Evolutionary conservation across 352 stramenopile genomes (phyloP), one percentile per base, ranked within the genome.

Genomic region (Peronosclerospora sorghi): DNA sequence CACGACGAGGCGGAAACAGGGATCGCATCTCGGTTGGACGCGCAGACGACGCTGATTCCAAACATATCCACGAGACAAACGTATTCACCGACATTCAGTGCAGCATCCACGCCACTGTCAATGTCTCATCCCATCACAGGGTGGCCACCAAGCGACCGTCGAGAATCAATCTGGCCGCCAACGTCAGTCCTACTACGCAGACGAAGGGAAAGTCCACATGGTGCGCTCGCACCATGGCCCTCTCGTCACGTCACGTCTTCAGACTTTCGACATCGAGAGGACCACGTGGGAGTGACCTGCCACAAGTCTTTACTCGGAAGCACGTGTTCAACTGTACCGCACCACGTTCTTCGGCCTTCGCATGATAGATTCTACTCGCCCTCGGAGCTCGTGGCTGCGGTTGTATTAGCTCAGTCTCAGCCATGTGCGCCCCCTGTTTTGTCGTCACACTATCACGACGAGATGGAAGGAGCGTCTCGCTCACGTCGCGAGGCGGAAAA

Each of bases 311-410:
- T 27, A 14, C 32, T 17, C 8, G 8, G 27, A 13, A 38, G 27
- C n/a, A 32, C 30, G n/a, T 38, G 32, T 15, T 47, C 41, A 14
- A 51, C 51, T 53, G 9, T 59, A 35, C 56, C 46, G 18, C 28
- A 35, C 12, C 47, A 52, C 37, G 42, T 18, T 13, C 8, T 17
- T 23, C 53, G 51, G 30, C 14, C 30, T 20, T 8, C 48, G 5
- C 4, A 43, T 2, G 46, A 35, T 0, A n/a, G n/a, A n/a, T n/a
- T n/a, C n/a, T 68, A 72, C 43, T 64, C 58, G 10, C 48, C 53
- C 20, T 72, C 58, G 19, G 58, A 68, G 38, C 41, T 66, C 12
- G 30, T 50, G 13, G 62, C 59, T 17, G 62, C 62, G 2, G 61
- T 41, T 35, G 54, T 54, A 8, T 43, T 73, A 21, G 45, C 51